A percentile compares a stretch with the other conserved stretches of the same genome.
These are phyloP conservation scores for Hippophae tibetana DNA, from an alignment of 306 rosid species.

Conservation along the genomic window DNA sequence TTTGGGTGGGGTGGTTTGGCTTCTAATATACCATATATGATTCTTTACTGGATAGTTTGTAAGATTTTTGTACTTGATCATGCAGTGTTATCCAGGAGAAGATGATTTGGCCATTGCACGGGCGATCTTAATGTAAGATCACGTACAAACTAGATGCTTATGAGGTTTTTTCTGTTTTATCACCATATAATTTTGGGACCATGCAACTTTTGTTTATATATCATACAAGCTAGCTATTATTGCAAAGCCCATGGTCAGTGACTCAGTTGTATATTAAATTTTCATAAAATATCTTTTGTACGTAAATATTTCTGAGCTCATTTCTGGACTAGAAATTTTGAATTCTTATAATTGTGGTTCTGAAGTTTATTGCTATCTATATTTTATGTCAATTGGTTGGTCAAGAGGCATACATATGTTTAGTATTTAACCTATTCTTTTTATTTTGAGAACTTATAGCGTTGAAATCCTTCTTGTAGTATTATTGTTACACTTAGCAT, in stretches of 20 bases:
- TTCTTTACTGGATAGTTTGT: constrained; percentile 18
- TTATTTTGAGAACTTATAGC: no score
- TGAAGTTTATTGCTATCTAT: no score
- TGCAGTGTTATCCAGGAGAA: constrained; percentile 93
- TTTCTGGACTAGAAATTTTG: no score
- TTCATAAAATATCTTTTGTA: no score
- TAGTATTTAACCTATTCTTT: neutral
- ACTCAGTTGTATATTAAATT: no score
- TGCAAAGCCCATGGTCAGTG: no score
- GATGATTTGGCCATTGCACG: constrained; percentile 90
- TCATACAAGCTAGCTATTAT: neutral
- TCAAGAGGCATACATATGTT: no score
- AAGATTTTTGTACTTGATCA: constrained; percentile 19
- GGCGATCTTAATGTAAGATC: constrained; percentile 70
- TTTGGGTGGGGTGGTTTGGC: no score
- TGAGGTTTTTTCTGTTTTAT: neutral
- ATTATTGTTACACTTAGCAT: neutral
- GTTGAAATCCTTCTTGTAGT: neutral
- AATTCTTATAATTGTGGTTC: no score
- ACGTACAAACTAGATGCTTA: constrained; percentile 8
- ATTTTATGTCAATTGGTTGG: no score
- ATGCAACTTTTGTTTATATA: neutral
- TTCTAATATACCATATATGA: neutral
- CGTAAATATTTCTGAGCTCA: no score
- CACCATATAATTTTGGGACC: neutral